phyloP scores from a whole-genome alignment of 805 yeast genomes.

The Sporopachydermia lactativora region DNA sequence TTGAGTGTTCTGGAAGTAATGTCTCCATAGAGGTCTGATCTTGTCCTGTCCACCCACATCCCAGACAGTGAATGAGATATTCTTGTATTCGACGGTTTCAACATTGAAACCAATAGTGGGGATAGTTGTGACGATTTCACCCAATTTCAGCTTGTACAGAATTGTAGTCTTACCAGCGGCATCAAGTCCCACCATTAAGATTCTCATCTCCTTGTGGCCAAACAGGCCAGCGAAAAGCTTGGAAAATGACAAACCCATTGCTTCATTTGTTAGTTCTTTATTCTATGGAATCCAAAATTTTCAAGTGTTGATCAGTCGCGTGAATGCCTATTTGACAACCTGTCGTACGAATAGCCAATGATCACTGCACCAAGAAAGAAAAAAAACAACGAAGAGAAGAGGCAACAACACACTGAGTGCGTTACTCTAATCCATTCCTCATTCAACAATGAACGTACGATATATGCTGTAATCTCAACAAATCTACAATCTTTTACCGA shows the following conservation, averaged over 20 bases:
- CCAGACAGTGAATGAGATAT: conserved; percentile 95
- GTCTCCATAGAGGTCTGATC: conserved; percentile 98
- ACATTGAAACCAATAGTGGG: conserved; percentile 97
- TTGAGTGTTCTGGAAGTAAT: conserved; percentile 96
- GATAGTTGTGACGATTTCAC: conserved; percentile 91
- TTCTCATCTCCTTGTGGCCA: conserved; percentile 97
- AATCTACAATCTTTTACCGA: no score
- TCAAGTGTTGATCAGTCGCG: no score
- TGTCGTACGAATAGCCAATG: no score
- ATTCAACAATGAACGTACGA: no score
- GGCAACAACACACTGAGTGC: no score
- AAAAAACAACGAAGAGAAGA: no score
- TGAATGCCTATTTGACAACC: no score
- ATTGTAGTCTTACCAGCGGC: conserved; percentile 99
- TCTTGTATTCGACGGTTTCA: conserved; percentile 94
- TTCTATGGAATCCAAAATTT: no score
- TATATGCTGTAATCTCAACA: no score
- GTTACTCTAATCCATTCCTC: no score
- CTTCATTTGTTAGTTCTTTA: neutral
- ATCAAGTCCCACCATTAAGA: conserved; percentile 94
- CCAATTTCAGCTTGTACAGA: conserved; percentile 84
- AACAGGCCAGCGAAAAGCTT: conserved; percentile 89
- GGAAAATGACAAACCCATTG: conserved; percentile 93
- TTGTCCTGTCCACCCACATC: conserved; percentile 99
- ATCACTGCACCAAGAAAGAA: no score